phyloP scores from a whole-genome alignment of 306 rosid genomes.

The Arachis hypogaea region DNA sequence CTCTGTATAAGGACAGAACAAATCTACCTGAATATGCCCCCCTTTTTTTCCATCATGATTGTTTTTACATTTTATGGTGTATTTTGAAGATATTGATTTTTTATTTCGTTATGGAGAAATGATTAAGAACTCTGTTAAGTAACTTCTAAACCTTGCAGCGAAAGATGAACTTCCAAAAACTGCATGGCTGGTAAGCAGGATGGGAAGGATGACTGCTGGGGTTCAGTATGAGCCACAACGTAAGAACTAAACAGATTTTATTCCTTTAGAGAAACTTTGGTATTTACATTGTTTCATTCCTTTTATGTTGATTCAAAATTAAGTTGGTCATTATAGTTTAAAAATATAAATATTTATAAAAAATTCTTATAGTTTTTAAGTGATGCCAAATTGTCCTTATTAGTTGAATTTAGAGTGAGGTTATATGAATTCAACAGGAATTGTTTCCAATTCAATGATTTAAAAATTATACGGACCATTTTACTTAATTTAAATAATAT shows the following conservation, averaged over 20 bases:
- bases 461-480: background rate
- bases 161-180: conserved; percentile 70
- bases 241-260: conserved; percentile 48
- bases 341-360: background rate
- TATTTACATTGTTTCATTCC: background rate
- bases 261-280: conserved; percentile 18
- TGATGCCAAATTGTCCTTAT: background rate
- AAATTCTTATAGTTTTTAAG: background rate
- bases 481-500: background rate
- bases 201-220: conserved; percentile 90
- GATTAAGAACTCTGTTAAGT: conserved; percentile 36
- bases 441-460: background rate
- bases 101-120: conserved; percentile 13
- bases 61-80: conserved; percentile 18
- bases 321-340: background rate
- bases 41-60: conserved; percentile 5
- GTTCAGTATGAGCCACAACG: conserved; percentile 91
- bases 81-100: conserved; percentile 22
- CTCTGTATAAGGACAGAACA: conserved; percentile 9
- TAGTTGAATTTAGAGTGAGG: background rate
- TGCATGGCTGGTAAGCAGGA: conserved; percentile 88
- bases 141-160: conserved; percentile 51
- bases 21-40: background rate
- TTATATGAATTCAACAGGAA: background rate
- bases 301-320: background rate